A percentile compares a stretch with the other conserved stretches of the same genome.
Evolutionary conservation across 768 basidiomycete genomes (phyloP).

Genomic region (Gloeopeniophorella convolvens): DNA sequence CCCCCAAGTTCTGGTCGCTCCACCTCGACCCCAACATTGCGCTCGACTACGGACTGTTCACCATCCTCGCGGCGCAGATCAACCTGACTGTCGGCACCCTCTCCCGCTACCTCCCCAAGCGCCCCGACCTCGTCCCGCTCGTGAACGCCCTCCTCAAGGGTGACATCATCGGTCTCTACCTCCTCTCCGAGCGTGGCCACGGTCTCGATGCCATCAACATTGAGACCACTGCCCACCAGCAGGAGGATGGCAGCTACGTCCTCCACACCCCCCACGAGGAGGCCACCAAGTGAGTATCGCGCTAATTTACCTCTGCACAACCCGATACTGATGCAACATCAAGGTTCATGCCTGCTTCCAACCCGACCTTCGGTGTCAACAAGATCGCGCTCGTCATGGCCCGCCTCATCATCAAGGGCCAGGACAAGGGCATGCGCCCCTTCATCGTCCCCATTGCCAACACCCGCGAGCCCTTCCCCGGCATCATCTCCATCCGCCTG

Average conservation of each 20-base stretch:
- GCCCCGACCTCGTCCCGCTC: conserved; percentile 45
- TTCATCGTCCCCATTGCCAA: conserved; percentile 53
- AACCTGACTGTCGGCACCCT: conserved; percentile 50
- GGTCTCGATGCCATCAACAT: conserved; percentile 55
- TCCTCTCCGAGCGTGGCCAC: conserved; percentile 42
- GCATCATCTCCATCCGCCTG: conserved; percentile 44
- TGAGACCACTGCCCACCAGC: conserved; percentile 53
- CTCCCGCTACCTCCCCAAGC: conserved; percentile 39
- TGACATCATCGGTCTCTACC: conserved; percentile 34
- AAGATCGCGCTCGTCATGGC: conserved; percentile 55
- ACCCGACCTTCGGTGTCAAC: conserved; percentile 45
- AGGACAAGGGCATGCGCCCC: conserved; percentile 45
- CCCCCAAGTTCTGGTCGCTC: conserved; percentile 45
- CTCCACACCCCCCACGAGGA: conserved; percentile 51
- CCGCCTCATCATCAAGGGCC: conserved; percentile 42
- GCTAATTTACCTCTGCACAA: neutral
- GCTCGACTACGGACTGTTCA: conserved; percentile 47
- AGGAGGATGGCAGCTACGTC: conserved; percentile 39
- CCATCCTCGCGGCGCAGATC: conserved; percentile 45
- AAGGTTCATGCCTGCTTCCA: conserved; percentile 57
- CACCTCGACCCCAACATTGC: conserved; percentile 48
- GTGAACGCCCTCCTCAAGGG: conserved; percentile 46
- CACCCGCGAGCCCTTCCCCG: conserved; percentile 45
- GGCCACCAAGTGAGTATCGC: conserved; percentile 44
- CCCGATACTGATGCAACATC: conserved; percentile 1